A percentile compares a stretch with the other conserved stretches of the same genome.
phyloP scores from a whole-genome alignment of 352 stramenopile species.

The Plasmopara halstedii region DNA sequence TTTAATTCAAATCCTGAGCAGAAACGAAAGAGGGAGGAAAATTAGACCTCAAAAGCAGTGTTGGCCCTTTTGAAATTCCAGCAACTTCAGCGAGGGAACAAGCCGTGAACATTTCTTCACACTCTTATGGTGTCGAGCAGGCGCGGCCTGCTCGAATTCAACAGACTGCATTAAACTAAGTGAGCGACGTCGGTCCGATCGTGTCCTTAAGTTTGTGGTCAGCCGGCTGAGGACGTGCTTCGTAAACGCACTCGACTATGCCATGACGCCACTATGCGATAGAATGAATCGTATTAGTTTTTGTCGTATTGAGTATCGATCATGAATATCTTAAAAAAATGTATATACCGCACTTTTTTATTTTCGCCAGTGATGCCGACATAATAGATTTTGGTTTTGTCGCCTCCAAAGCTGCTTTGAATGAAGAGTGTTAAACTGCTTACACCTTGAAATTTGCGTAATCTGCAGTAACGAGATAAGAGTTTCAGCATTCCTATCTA shows the following conservation, averaged over 20 bases:
- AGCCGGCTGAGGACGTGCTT: conserved; percentile 61
- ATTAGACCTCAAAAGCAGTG: conserved; percentile 39
- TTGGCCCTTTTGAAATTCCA: conserved; percentile 49
- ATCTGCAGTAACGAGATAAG: conserved; percentile 26
- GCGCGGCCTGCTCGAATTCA: too few relatives aligned
- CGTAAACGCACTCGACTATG: conserved; percentile 80
- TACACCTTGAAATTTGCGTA: conserved; percentile 82
- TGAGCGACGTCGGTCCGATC: conserved; percentile 40
- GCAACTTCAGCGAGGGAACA: conserved; percentile 28
- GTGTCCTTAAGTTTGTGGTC: conserved; percentile 72
- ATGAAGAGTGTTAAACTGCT: conserved; percentile 76
- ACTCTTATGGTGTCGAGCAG: conserved; percentile 6
- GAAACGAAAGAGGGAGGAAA: conserved; percentile 54
- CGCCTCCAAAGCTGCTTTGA: conserved; percentile 63
- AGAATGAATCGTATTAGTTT: conserved; percentile 7
- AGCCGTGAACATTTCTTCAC: conserved; percentile 17
- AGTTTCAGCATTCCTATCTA: background rate
- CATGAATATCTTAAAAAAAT: background rate
- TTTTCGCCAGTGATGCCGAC: conserved; percentile 83
- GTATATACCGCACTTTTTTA: conserved; percentile 64
- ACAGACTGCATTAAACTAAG: conserved; percentile 21
- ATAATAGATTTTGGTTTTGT: conserved; percentile 78
- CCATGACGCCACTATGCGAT: conserved; percentile 67
- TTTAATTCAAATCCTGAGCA: conserved; percentile 54
- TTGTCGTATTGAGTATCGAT: background rate